These are phyloP conservation scores for Xylariales sp. DNA, from an alignment of 2,329 filamentous ascomycete genomes.

Conservation along the genomic window DNA sequence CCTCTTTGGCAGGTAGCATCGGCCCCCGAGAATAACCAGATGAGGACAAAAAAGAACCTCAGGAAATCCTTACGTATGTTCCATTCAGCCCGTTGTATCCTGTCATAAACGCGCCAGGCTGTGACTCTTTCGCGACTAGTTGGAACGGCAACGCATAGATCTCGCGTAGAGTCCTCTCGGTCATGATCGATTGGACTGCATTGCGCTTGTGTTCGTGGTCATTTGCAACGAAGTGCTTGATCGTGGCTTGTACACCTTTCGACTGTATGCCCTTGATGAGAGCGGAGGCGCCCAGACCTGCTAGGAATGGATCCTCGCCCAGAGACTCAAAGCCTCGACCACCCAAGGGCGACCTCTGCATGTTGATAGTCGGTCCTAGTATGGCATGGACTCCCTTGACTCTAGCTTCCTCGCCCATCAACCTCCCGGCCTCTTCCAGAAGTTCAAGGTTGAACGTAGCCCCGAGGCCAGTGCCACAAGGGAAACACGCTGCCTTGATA, in stretches of 20 bases:
- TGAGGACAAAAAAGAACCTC: no score
- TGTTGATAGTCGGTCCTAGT: slow-evolving; percentile 60
- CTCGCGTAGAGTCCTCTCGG: slow-evolving; percentile 52
- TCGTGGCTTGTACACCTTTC: slow-evolving; percentile 50
- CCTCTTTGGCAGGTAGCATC: no score
- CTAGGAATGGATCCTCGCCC: slow-evolving; percentile 52
- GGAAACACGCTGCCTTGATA: slow-evolving; percentile 54
- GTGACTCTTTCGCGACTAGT: slow-evolving; percentile 46
- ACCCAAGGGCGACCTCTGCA: slow-evolving; percentile 55
- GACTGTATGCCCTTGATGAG: slow-evolving; percentile 52
- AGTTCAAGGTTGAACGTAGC: slow-evolving; percentile 54
- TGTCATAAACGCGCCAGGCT: slow-evolving; percentile 53
- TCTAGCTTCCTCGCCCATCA: slow-evolving; percentile 49
- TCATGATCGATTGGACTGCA: slow-evolving; percentile 50
- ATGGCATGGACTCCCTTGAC: slow-evolving; percentile 54
- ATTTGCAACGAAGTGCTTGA: slow-evolving; percentile 60
- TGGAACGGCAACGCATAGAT: slow-evolving; percentile 56
- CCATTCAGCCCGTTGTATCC: slow-evolving; percentile 57
- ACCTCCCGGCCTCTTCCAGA: slow-evolving; percentile 44
- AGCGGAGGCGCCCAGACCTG: slow-evolving; percentile 49
- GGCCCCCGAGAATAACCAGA: no score
- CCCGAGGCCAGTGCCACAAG: slow-evolving; percentile 53
- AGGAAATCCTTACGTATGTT: no score
- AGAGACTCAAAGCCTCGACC: slow-evolving; percentile 58
- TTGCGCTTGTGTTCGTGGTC: slow-evolving; percentile 57